Base-by-base conservation (phyloP, 352 stramenopile genomes). In the Globisporangium nunn region DNA sequence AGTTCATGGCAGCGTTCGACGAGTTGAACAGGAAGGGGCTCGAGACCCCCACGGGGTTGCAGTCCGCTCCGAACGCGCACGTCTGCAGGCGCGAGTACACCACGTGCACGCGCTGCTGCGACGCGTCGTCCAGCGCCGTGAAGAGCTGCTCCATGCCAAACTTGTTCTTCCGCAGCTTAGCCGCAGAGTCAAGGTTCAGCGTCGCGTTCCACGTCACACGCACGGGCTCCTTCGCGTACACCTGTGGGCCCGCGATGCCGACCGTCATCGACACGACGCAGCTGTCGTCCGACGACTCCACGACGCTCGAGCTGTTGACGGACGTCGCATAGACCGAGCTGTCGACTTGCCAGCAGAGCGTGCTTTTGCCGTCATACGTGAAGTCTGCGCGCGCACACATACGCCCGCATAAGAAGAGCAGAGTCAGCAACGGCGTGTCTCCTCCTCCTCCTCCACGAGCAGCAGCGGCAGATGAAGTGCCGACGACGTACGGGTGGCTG, bases 181-280 rank as follows among this genome's bases (percentile, higher is more conserved):
- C 64, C 33, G 67, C 71, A 12, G 58, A 61, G 50, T 72, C 56
- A 23, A 67, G 31, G 7, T 78, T 77, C 49, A 83, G 52, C 12
- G 71, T 82, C 43, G 78, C 82, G 29, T 78, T 90, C 82, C 82
- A 92, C 18, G 64, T 78, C 30, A 85, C 71, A 39, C 75, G 55
- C 45, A 92, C 73, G 3, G 74, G 66, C 40, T 89, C 78, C 61
- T 76, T 73, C 18, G 71, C 72, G 55, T 81, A 81, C 45, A 85
- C 74, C 6, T 78, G 56, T 17, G 62, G 59, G 17, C 71, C 67
- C 31, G 68, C 61, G 35, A 86, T 65, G 28, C 46, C 35, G 29
- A 92, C 62, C 6, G 75, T 74, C 39, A 92, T 59, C 41, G 62
- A 54, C 8, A 90, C 51, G n/a, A 70, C 59, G 52, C 82, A 92